phyloP scores from a whole-genome alignment of 345 rosid genomes.

The Citrus trifoliata region DNA sequence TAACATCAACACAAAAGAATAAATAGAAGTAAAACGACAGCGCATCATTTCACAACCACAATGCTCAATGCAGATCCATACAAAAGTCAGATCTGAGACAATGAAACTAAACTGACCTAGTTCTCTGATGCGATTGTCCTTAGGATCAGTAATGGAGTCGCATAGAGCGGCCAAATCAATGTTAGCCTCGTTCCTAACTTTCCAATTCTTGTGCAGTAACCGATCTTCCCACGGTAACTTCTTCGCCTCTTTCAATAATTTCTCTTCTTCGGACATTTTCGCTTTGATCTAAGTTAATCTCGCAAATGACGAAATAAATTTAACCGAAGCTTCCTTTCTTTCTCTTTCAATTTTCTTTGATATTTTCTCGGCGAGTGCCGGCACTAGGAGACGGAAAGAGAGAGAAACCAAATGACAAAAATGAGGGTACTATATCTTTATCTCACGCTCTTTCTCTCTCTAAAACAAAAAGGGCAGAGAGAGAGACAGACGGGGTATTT shows the following conservation, averaged over 20 bases:
- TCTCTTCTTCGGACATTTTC: slow-evolving; percentile 95
- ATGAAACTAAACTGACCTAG: slow-evolving; percentile 48
- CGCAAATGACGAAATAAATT: neutral
- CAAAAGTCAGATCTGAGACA: slow-evolving; percentile 54
- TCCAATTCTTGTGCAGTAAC: slow-evolving; percentile 92
- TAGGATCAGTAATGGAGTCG: slow-evolving; percentile 91
- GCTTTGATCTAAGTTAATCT: neutral
- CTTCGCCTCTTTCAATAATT: slow-evolving; percentile 90
- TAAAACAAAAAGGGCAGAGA: slow-evolving; percentile 21
- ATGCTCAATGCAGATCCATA: slow-evolving; percentile 32
- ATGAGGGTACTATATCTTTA: slow-evolving; percentile 25
- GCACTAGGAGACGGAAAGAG: slow-evolving; percentile 32
- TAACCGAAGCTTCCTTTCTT: neutral
- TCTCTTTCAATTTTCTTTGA: neutral
- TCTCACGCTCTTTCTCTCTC: slow-evolving; percentile 5
- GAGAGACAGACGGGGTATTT: slow-evolving; percentile 37
- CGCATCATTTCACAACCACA: neutral
- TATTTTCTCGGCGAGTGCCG: slow-evolving; percentile 38
- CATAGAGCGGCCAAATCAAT: slow-evolving; percentile 80
- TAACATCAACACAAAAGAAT: slow-evolving; percentile 15
- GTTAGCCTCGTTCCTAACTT: slow-evolving; percentile 94
- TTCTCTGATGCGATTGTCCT: slow-evolving; percentile 92
- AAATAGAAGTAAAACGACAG: slow-evolving; percentile 9
- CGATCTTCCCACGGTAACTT: slow-evolving; percentile 99
- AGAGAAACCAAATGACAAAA: slow-evolving; percentile 31